Evolutionary conservation across 2,329 filamentous ascomycete genomes (phyloP).

Genomic region (Scedosporium dehoogii): DNA sequence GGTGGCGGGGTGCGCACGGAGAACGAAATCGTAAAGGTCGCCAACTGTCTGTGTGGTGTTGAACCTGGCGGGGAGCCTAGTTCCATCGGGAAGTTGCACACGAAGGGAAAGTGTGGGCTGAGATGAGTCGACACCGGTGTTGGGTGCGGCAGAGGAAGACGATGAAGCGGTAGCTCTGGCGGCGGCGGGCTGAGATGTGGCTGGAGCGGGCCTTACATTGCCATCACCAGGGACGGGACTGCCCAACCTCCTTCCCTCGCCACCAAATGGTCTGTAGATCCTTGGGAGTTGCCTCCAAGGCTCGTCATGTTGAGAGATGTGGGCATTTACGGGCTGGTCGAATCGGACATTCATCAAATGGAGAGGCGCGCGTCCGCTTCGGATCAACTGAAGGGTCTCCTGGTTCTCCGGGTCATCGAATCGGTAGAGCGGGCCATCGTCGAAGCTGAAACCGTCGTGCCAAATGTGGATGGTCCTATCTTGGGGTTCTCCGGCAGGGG

Average conservation of each 20-base stretch:
- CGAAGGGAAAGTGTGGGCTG: constrained; percentile 62
- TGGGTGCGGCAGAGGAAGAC: constrained; percentile 10
- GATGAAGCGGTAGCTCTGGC: constrained; percentile 20
- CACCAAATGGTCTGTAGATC: constrained; percentile 66
- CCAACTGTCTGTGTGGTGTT: constrained; percentile 70
- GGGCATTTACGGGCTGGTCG: constrained; percentile 69
- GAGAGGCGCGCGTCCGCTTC: constrained; percentile 64
- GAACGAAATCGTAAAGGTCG: constrained; percentile 68
- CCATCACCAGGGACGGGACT: constrained; percentile 60
- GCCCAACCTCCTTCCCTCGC: constrained; percentile 63
- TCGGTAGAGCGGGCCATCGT: constrained; percentile 66
- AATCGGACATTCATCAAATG: constrained; percentile 68
- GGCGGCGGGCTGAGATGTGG: constrained; percentile 22
- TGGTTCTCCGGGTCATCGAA: constrained; percentile 73
- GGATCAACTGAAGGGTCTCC: constrained; percentile 63
- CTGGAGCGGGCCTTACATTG: constrained; percentile 9
- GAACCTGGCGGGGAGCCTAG: constrained; percentile 68
- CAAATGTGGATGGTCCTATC: constrained; percentile 68
- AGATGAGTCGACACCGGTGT: constrained; percentile 46
- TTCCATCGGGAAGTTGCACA: constrained; percentile 70
- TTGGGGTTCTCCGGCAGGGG: constrained; percentile 36
- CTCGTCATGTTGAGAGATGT: constrained; percentile 67
- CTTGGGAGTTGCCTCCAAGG: constrained; percentile 60
- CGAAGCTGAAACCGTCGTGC: constrained; percentile 77
- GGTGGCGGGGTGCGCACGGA: constrained; percentile 49